Evolutionary conservation across 805 yeast genomes (phyloP).

Genomic region (Yarrowia porcina): DNA sequence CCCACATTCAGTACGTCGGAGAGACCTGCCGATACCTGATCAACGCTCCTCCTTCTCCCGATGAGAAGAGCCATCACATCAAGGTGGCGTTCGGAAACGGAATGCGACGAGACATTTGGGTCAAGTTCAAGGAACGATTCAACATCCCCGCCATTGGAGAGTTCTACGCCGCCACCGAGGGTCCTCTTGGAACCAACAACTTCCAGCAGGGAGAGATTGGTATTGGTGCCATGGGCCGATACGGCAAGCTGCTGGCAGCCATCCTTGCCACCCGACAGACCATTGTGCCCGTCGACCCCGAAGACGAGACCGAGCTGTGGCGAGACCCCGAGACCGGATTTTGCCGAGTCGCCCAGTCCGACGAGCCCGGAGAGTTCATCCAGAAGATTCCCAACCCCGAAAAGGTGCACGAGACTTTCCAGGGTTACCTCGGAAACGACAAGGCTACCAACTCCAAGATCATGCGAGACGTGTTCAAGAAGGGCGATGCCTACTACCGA

Average conservation of each 20-base stretch:
- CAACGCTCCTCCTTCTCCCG: conserved; percentile 59
- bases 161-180: conserved; percentile 90
- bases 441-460: conserved; percentile 77
- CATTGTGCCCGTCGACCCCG: conserved; percentile 73
- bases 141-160: conserved; percentile 76
- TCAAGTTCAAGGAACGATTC: conserved; percentile 70
- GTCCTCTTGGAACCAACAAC: conserved; percentile 83
- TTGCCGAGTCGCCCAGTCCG: conserved; percentile 50
- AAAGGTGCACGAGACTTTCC: conserved; percentile 72
- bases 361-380: conserved; percentile 84
- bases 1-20: conserved; percentile 90
- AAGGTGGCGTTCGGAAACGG: conserved; percentile 87
- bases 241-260: conserved; percentile 49
- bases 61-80: conserved; percentile 58
- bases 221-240: conserved; percentile 82
- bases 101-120: conserved; percentile 84
- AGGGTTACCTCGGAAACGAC: conserved; percentile 82
- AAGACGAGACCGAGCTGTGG: conserved; percentile 67
- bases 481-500: conserved; percentile 90
- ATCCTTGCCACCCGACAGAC: conserved; percentile 46
- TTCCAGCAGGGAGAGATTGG: conserved; percentile 76
- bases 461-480: conserved; percentile 64
- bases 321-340: conserved; percentile 66
- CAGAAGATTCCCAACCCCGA: conserved; percentile 64
- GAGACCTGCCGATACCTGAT: conserved; percentile 86